Evolutionary conservation across 495 filamentous ascomycete species (phyloP).

Genomic region (Aspergillus indologenus): DNA sequence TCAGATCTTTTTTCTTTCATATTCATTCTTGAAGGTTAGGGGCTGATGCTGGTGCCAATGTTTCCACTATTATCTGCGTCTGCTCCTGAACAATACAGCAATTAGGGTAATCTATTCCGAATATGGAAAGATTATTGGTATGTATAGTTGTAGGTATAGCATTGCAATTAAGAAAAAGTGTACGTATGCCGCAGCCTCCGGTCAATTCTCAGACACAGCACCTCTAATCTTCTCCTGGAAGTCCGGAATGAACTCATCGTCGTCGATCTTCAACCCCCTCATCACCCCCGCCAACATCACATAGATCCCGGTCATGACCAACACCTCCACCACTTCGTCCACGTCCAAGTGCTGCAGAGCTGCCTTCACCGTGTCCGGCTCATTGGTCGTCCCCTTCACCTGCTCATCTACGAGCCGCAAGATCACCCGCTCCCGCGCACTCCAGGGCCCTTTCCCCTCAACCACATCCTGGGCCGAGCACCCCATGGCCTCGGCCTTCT

Average conservation of each 20-base stretch:
- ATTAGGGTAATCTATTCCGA: no score
- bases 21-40: no score
- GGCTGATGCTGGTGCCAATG: no score
- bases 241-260: slow-evolving; percentile 9
- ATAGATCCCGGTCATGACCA: slow-evolving; percentile 14
- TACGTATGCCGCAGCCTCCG: no score
- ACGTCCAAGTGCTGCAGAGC: slow-evolving; percentile 1
- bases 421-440: slow-evolving; percentile 6
- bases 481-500: slow-evolving; percentile 7
- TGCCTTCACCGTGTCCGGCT: slow-evolving; percentile 3
- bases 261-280: slow-evolving; percentile 12
- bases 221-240: slow-evolving; percentile 9
- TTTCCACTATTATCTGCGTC: no score
- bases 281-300: slow-evolving; percentile 12
- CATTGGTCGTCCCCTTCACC: slow-evolving; percentile 6
- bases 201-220: slow-evolving; percentile 2
- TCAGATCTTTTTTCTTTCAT: no score
- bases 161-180: no score
- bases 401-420: slow-evolving; percentile 14
- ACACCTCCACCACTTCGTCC: slow-evolving; percentile 13
- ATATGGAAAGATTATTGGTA: no score
- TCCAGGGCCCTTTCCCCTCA: slow-evolving; percentile 5
- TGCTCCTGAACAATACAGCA: no score
- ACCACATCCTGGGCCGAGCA: background rate
- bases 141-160: no score